These are phyloP conservation scores for Cercospora canescens DNA, from an alignment of 2,329 filamentous ascomycete genomes.

Conservation along the genomic window DNA sequence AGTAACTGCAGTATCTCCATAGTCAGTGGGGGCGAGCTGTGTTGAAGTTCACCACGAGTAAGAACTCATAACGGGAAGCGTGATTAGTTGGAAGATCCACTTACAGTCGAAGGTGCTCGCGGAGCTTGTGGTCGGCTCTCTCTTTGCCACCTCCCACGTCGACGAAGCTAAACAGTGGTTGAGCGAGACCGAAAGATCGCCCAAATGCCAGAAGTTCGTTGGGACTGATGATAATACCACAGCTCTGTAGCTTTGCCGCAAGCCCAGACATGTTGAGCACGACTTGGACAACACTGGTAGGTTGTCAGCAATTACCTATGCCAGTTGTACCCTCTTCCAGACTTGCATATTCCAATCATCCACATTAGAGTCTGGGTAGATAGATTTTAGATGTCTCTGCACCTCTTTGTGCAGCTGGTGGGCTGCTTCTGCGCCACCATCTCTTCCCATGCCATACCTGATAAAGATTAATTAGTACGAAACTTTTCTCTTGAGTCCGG, in stretches of 20 bases:
- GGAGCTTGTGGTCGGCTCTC: constrained; percentile 48
- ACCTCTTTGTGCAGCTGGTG: constrained; percentile 45
- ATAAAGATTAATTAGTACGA: not conserved
- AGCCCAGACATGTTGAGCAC: constrained; percentile 51
- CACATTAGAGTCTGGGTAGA: constrained; percentile 41
- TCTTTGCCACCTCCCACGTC: constrained; percentile 51
- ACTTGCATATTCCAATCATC: constrained; percentile 42
- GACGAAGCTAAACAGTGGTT: constrained; percentile 49
- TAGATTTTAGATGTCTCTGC: constrained; percentile 41
- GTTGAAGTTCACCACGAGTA: not conserved
- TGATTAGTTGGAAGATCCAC: not conserved
- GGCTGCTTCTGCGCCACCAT: constrained; percentile 50
- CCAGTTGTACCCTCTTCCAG: not conserved
- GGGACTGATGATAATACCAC: constrained; percentile 42
- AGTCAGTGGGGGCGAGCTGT: not conserved
- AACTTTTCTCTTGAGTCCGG: not conserved
- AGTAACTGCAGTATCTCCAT: constrained; percentile 23
- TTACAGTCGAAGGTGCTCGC: constrained; percentile 48
- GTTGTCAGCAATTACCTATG: not conserved
- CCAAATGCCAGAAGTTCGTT: constrained; percentile 45
- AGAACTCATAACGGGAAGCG: no score
- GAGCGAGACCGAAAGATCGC: constrained; percentile 45
- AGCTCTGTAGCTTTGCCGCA: constrained; percentile 42
- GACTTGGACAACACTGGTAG: constrained; percentile 44
- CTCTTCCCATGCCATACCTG: constrained; percentile 38